Evolutionary conservation across 768 basidiomycete genomes (phyloP), one percentile per base, ranked within the genome.

Genomic region (Boletellus ananiceps): DNA sequence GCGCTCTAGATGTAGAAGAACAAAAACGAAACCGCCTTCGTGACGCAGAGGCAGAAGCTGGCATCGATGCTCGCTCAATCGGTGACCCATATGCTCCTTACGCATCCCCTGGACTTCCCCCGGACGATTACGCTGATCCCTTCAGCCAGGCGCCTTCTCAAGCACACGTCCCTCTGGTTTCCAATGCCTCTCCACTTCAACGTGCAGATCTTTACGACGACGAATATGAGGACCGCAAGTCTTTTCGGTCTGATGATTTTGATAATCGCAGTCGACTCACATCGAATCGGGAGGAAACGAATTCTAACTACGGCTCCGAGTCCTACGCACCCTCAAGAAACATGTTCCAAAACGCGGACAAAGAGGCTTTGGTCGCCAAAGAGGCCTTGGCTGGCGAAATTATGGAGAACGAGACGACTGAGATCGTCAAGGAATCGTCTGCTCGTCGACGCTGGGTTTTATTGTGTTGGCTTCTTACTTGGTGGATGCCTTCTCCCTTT

Each of bases 241-340:
- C 87, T 0, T 69, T 86, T 42, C 79, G 79, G 12, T 83, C 80
- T 29, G 87, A 90, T 39, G 91, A 92, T 47, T 90, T 80, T 53
- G 92, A 93, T 57, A 82, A 81, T 8, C 81, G 83, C 7, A 92
- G 85, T 59, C 77, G 84, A 46, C 78, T 87, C 45, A 90, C 88
- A 0, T 86, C 82, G 47, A 79, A 87, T 53, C 79, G 83, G 25
- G 88, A 88, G 51, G 90, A 93, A 38, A 78, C 83, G 0, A 75
- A 75, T 40, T 92, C 89, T 0, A 87, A 89, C 60, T 84, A 88
- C 56, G 93, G 93, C 4, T 89, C 89, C 3, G 93, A 96, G 63
- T 88, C 88, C 0, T 97, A 96, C 59, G 94, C 93, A 0, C 94
- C 94, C 0, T 93, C 90, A 0, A 72, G 91, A 29, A 96, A 96